phyloP scores from a whole-genome alignment of 75 land plant species.

The Picea glauca region DNA sequence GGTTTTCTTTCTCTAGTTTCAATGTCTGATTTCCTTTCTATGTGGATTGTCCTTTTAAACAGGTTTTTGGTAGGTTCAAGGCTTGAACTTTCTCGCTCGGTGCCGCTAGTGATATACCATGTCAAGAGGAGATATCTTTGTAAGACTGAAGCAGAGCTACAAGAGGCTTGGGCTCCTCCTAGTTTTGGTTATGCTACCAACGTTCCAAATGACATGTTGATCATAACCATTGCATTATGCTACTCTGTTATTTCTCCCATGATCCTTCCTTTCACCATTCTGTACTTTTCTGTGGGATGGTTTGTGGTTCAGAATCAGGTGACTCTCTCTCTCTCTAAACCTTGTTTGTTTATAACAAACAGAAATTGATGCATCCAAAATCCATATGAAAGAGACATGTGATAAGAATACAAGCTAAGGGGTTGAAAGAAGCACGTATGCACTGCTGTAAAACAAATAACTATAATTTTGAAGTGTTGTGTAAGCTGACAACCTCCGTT shows the following conservation, averaged over 20 bases:
- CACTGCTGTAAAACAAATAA: neutral
- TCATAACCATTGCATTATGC: slow-evolving; percentile 69
- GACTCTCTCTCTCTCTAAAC: neutral
- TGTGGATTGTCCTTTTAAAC: no score
- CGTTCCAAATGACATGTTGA: slow-evolving; percentile 77
- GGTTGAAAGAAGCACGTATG: neutral
- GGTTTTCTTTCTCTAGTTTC: no score
- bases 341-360: neutral
- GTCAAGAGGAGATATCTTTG: slow-evolving; percentile 75
- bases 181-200: slow-evolving; percentile 58
- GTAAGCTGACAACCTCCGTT: neutral
- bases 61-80: no score
- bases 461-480: neutral
- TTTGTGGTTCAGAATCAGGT: slow-evolving; percentile 77
- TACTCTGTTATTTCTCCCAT: slow-evolving; percentile 85
- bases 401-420: neutral
- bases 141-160: slow-evolving; percentile 75
- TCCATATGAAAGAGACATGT: neutral
- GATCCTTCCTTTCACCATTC: slow-evolving; percentile 67
- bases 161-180: slow-evolving; percentile 84
- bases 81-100: no score
- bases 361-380: neutral
- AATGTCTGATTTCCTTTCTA: no score
- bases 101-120: slow-evolving; percentile 62
- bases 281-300: slow-evolving; percentile 84